Evolutionary conservation across 805 yeast species (phyloP).

Genomic region (Barnettozyma californica): DNA sequence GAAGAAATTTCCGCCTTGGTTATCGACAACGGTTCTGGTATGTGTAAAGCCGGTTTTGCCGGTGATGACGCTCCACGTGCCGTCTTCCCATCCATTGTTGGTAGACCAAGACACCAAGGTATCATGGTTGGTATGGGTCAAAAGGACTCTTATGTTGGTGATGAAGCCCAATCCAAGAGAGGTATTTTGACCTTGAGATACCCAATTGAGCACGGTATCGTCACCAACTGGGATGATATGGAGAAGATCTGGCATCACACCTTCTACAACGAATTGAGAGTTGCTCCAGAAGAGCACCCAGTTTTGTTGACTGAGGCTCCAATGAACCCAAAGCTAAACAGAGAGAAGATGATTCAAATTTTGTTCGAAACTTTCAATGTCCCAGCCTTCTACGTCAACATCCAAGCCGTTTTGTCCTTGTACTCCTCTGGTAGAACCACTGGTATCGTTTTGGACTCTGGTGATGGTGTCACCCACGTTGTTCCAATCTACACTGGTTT

Average conservation of each 20-base stretch:
- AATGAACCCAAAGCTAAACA: constrained; percentile 98
- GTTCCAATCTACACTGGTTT: constrained; percentile 99
- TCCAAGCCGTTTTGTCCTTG: constrained; percentile 96
- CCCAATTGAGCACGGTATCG: constrained; percentile 99
- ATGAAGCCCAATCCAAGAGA: constrained; percentile 99
- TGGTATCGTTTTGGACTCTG: constrained; percentile 98
- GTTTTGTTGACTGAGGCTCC: constrained; percentile 99
- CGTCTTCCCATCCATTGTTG: constrained; percentile 99
- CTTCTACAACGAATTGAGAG: constrained; percentile 99
- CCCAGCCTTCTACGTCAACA: constrained; percentile 98
- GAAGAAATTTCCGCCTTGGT: constrained; percentile 40
- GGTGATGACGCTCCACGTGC: constrained; percentile 99
- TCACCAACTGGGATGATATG: constrained; percentile 99
- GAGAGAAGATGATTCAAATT: constrained; percentile 99
- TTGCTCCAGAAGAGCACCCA: constrained; percentile 99
- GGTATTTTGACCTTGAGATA: constrained; percentile 98
- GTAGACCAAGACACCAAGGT: constrained; percentile 99
- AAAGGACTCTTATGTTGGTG: constrained; percentile 99
- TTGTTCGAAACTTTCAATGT: constrained; percentile 99
- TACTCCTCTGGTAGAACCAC: constrained; percentile 99
- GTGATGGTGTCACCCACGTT: constrained; percentile 99
- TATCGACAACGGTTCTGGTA: constrained; percentile 99
- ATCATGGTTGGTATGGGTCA: constrained; percentile 99
- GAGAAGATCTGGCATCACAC: constrained; percentile 99
- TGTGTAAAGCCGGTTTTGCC: constrained; percentile 99